Evolutionary conservation across 179 eudicot genomes (phyloP).

Genomic region (Carnegiea gigantea): DNA sequence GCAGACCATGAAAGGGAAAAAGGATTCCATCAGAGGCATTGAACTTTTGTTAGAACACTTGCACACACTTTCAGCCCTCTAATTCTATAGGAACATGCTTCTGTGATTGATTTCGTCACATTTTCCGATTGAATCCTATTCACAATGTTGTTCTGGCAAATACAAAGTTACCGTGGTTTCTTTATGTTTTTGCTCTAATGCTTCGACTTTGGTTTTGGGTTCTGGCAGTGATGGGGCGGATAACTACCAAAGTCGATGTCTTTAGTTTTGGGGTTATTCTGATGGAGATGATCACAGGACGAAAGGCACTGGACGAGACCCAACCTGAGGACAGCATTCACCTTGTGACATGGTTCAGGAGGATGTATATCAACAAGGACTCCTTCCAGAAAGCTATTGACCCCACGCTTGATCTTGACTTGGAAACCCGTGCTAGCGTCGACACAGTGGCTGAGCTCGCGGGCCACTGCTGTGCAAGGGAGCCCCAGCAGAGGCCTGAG

Average conservation of each 20-base stretch:
- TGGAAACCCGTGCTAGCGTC: conserved; percentile 29
- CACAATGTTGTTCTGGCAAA: too few relatives aligned
- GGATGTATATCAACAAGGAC: conserved; percentile 38
- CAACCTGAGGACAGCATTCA: conserved; percentile 52
- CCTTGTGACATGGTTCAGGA: conserved; percentile 49
- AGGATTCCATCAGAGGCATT: background rate
- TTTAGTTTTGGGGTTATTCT: conserved; percentile 48
- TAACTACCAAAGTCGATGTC: conserved; percentile 50
- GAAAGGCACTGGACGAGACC: conserved; percentile 44
- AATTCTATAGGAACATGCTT: background rate
- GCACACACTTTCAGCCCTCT: background rate
- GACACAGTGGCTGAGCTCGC: conserved; percentile 46
- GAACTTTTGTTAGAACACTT: background rate
- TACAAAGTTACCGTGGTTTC: too few relatives aligned
- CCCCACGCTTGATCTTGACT: conserved; percentile 29
- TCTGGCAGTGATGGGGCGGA: conserved; percentile 44
- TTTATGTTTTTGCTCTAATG: background rate
- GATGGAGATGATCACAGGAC: conserved; percentile 50
- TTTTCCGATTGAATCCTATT: background rate
- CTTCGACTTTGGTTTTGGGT: background rate
- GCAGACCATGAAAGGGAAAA: background rate
- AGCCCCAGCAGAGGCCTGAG: conserved; percentile 49
- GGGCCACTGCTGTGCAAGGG: conserved; percentile 46
- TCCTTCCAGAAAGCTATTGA: conserved; percentile 38
- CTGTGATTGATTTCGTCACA: background rate